These are phyloP conservation scores for Pilaira anomala DNA, from an alignment of 192 early-diverging fungal genomes.

Conservation along the genomic window DNA sequence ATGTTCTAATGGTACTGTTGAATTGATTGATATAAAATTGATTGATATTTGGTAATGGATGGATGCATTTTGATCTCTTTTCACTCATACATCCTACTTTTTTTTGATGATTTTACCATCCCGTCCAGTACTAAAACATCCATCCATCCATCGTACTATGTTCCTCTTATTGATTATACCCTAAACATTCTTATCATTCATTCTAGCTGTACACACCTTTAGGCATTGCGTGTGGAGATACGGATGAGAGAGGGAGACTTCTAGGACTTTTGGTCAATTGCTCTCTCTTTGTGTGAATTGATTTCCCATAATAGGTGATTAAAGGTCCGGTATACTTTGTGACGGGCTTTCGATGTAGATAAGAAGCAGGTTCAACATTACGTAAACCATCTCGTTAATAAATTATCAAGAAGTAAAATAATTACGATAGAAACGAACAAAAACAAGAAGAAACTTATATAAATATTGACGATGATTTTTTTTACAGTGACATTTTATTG, in stretches of 20 bases:
- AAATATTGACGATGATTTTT: too few species aligned
- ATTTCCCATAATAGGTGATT: too few species aligned
- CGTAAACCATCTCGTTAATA: too few species aligned
- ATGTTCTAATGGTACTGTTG: background rate
- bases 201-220: background rate
- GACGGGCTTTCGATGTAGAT: too few species aligned
- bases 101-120: background rate
- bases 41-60: background rate
- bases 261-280: background rate
- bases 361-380: too few species aligned
- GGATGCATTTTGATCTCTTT: background rate
- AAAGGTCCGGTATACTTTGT: too few species aligned
- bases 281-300: too few species aligned
- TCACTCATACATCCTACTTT: background rate
- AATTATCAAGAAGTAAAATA: too few species aligned
- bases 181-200: background rate
- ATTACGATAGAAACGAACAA: too few species aligned
- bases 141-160: background rate
- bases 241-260: background rate
- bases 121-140: background rate
- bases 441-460: background rate
- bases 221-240: background rate
- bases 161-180: background rate
- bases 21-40: background rate
- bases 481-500: constrained; percentile 1